Evolutionary conservation across 768 basidiomycete genomes (phyloP), one percentile per base, ranked within the genome.

Genomic region (Leccinum longicurvipes): DNA sequence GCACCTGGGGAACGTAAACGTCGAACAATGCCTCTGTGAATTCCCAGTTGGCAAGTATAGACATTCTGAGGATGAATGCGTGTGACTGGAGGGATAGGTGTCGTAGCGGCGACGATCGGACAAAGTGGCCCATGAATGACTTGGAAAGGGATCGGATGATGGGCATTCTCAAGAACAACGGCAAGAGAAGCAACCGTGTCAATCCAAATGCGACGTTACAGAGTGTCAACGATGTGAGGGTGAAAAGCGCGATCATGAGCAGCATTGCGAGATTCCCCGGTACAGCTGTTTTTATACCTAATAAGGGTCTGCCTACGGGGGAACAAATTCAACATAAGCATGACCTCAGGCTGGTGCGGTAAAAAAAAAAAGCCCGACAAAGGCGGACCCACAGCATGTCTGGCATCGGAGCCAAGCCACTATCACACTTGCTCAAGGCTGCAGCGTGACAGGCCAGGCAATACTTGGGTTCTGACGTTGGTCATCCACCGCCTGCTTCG

Each of bases 71-170:
- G 15, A 72, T 73, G 72, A 80, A 84, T 1, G 80, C 74, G 19
- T 80, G 75, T 17, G 67, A 62, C 21, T 85, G 63, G 6, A 86
- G 71, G 3, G 73, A 58, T 32, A 76, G 55, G 60, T 85, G 76
- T 17, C 66, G 67, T 34, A 82, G 64, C 0, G 81, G 80, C 15
- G 89, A 76, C 5, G 72, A 81, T 49, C 78, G 74, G 2, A 84
- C 67, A 65, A 89, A 87, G 67, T 88, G 86, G 0, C 79, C 79
- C 0, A 80, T 73, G 63, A 87, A 85, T 0, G 86, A 87, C 11
- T 76, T 77, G n/a, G 87, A 68, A 21, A 82, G 24, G 9, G 65
- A 62, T 19, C 73, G 74, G 34, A 89, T 49, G 5, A 86, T 49
- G 0, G 89, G 87, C 2, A 87, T 48, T 31, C 74, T 74, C 62